Evolutionary conservation across 139 green algal species (phyloP).

Genomic region (Desmodesmus armatus): DNA sequence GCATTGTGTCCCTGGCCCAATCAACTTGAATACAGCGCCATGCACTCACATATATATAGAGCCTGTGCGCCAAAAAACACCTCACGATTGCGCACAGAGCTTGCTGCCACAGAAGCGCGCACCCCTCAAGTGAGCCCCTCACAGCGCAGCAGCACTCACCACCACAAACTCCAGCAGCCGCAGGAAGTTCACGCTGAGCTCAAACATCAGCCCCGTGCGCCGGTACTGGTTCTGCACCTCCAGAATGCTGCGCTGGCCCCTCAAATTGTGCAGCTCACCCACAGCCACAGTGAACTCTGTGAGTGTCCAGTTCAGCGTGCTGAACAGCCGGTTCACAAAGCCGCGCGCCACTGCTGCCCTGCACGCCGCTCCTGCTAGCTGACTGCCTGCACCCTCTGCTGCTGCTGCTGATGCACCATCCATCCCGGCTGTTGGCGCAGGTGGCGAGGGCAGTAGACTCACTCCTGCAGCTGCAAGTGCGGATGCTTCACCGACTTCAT

Average conservation of each 20-base stretch:
- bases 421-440: no score
- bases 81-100: not conserved
- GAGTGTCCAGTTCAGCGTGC: constrained; percentile 86
- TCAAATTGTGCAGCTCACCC: constrained; percentile 51
- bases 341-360: not conserved
- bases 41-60: no score
- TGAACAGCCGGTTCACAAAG: constrained; percentile 92
- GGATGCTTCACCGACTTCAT: no score
- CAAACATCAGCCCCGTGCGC: constrained; percentile 73
- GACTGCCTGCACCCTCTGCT: not conserved
- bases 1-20: no score
- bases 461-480: no score
- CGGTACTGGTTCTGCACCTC: constrained; percentile 56
- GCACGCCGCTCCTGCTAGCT: not conserved
- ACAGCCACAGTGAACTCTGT: constrained; percentile 82
- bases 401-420: constrained; percentile 16
- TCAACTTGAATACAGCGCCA: no score
- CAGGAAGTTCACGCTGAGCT: constrained; percentile 79
- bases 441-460: no score
- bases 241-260: constrained; percentile 17
- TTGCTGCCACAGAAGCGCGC: not conserved
- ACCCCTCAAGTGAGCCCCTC: constrained; percentile 46
- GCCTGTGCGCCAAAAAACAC: no score
- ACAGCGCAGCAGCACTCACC: not conserved
- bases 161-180: constrained; percentile 83